Evolutionary conservation across 495 filamentous ascomycete genomes (phyloP).

Genomic region (Hypomontagnella monticulosa): DNA sequence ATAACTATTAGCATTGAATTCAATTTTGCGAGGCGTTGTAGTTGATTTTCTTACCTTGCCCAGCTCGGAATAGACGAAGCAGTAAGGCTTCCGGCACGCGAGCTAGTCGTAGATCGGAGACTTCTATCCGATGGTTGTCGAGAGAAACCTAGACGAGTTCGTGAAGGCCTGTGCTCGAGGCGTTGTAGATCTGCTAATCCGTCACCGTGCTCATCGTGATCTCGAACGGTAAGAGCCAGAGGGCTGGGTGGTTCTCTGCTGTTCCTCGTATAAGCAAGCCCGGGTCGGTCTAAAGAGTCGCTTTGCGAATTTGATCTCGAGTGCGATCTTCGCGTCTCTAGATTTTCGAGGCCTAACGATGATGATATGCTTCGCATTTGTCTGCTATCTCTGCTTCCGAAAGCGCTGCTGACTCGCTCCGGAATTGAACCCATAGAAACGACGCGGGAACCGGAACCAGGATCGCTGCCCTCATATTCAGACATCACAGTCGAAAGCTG

Average conservation of each 20-base stretch:
- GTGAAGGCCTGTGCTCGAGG: constrained; percentile 54
- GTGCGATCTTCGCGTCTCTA: constrained; percentile 47
- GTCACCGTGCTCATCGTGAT: constrained; percentile 66
- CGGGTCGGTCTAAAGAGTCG: constrained; percentile 54
- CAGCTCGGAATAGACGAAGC: constrained; percentile 68
- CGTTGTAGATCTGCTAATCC: constrained; percentile 61
- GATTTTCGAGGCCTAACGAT: constrained; percentile 50
- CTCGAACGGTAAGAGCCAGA: constrained; percentile 51
- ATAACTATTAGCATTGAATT: constrained; percentile 16
- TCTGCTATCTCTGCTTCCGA: constrained; percentile 56
- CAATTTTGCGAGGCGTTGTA: neutral
- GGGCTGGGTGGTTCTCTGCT: constrained; percentile 38
- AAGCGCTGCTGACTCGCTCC: constrained; percentile 51
- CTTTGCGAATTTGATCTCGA: constrained; percentile 50
- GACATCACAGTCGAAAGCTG: constrained; percentile 79
- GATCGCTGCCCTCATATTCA: constrained; percentile 63
- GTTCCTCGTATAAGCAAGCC: constrained; percentile 48
- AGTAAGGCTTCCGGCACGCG: constrained; percentile 64
- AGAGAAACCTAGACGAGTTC: constrained; percentile 56
- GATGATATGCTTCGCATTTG: constrained; percentile 64
- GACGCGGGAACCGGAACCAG: constrained; percentile 54
- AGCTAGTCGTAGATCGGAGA: constrained; percentile 59
- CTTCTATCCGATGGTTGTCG: constrained; percentile 56
- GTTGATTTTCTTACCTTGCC: constrained; percentile 62
- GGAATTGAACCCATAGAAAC: constrained; percentile 53